Base-by-base conservation (phyloP, 2,329 filamentous ascomycete genomes). In the Remersonia thermophila region DNA sequence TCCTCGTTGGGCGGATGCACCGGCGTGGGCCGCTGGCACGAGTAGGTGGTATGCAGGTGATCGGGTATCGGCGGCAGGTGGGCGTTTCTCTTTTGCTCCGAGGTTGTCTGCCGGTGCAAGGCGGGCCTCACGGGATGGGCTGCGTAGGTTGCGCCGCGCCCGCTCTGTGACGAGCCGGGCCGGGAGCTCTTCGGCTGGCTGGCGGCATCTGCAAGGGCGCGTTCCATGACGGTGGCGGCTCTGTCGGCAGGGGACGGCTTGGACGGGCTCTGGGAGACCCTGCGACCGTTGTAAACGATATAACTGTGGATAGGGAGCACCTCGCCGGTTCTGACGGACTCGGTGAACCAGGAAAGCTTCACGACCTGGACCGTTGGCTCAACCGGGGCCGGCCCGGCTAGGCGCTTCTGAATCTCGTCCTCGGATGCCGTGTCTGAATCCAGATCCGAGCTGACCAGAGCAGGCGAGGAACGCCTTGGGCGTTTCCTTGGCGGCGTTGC, bases 21-120 rank as follows among this genome's bases (percentile, higher is more conserved):
- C 0, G 77, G 80, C 0, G 86, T 84, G 1, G 76, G 72, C 16
- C 89, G 76, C 54, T 93, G 74, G 50, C 91, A 96, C 4, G 87
- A 78, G 56, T 91, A 94, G 5, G 65, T 65, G 9, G 74, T 62
- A 18, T 71, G 66, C 37, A 81, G 57, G 29, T 66, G 93, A 2
- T 73, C 71, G 1, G 86, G 87, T 10, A 83, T 59, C 0, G 70
- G 65, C 0, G 83, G 84, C 1, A 83, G 53, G 41, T 57, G 39
- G 18, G 61, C 50, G 1, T 59, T 56, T 13, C 69, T 65, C 17
- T 93, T 82, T 39, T 87, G 71, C 40, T 93, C 85, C 3, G 80
- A 83, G 0, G 86, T 94, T 1, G 80, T 83, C 51, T 82, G 67
- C 27, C 76, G 75, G 8, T 77, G 52, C 5, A 93, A 58, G 8